Conservation (phyloP, 2,329 filamentous ascomycete genomes). For the Curvularia eragrostidis region DNA sequence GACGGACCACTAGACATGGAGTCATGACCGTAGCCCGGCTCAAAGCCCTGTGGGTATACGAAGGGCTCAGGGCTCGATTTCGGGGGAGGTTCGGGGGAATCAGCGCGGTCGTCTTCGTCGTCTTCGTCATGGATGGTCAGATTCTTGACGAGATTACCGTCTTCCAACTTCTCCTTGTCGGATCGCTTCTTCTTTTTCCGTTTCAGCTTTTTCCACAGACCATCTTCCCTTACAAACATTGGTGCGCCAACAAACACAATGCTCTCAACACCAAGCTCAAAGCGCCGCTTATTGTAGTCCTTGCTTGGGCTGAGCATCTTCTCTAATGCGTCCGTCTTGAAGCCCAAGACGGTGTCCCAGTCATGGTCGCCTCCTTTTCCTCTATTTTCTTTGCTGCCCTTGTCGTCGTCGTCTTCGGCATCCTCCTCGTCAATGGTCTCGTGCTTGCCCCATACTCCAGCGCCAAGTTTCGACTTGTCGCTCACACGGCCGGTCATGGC, state of each 20-base stretch:
- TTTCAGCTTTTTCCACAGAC: constrained; percentile 49
- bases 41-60: constrained; percentile 46
- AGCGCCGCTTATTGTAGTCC: constrained; percentile 50
- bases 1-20: constrained; percentile 39
- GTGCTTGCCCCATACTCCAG: constrained; percentile 41
- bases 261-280: constrained; percentile 51
- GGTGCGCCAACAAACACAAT: constrained; percentile 52
- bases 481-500: constrained; percentile 39
- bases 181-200: constrained; percentile 41
- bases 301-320: constrained; percentile 49
- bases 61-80: constrained; percentile 34
- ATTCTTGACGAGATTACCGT: constrained; percentile 30
- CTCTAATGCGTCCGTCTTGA: constrained; percentile 50
- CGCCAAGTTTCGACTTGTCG: constrained; percentile 35
- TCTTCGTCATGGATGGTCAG: constrained; percentile 15
- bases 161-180: constrained; percentile 29
- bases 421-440: constrained; percentile 49
- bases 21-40: constrained; percentile 51
- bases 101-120: constrained; percentile 24
- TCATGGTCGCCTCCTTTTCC: constrained; percentile 43
- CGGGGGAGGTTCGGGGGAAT: constrained; percentile 14
- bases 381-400: constrained; percentile 11
- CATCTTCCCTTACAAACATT: constrained; percentile 52
- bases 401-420: constrained; percentile 28
- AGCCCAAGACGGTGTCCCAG: constrained; percentile 50